A percentile compares a stretch with the other conserved stretches of the same genome.
Evolutionary conservation across 176 grass and related monocot genomes (phyloP).

Genomic region (Neostapfia colusana): DNA sequence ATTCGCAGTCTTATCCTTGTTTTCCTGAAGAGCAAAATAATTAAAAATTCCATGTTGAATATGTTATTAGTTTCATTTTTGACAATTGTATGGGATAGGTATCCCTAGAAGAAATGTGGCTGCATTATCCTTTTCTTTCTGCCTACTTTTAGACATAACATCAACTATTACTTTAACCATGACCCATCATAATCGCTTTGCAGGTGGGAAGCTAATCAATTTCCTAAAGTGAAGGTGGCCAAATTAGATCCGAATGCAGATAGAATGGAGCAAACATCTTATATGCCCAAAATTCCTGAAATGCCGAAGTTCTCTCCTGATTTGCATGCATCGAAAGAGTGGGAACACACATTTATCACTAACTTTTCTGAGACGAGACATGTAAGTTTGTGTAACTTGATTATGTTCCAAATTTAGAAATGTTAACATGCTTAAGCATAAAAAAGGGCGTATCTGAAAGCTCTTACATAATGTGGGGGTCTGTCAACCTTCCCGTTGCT

Average conservation of each 20-base stretch:
- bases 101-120: not conserved
- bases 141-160: not conserved
- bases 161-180: not conserved
- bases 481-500: no score
- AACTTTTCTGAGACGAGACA: conserved; percentile 56
- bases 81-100: not conserved
- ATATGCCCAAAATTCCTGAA: conserved; percentile 83
- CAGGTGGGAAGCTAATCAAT: conserved; percentile 89
- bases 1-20: not conserved
- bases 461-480: no score
- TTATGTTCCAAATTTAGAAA: not conserved
- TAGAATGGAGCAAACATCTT: conserved; percentile 66
- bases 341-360: conserved; percentile 62
- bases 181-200: not conserved
- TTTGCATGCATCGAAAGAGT: conserved; percentile 64
- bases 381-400: conserved; percentile 32
- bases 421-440: not conserved
- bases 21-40: not conserved
- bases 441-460: no score
- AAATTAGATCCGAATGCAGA: conserved; percentile 54
- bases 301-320: conserved; percentile 59
- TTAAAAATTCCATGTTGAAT: not conserved
- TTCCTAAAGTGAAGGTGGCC: conserved; percentile 82
- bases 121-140: not conserved
- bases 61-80: not conserved